Evolutionary conservation across 164 flowering plant species (phyloP).

Genomic region (Magnolia changhungtana): DNA sequence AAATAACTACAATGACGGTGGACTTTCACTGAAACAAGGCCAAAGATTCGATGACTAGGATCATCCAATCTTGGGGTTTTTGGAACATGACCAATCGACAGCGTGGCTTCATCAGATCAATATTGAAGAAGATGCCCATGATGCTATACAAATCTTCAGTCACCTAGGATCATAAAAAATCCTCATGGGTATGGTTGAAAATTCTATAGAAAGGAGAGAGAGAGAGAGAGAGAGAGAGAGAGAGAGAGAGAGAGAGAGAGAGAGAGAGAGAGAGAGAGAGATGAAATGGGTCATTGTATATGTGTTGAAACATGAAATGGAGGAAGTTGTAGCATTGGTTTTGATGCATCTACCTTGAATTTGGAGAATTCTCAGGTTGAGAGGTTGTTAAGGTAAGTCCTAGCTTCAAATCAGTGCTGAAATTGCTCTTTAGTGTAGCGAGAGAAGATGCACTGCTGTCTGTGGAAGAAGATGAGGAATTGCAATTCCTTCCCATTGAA

Average conservation of each 20-base stretch:
- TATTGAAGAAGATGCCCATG: background rate
- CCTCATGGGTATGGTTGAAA: background rate
- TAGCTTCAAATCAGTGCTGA: slow-evolving; percentile 54
- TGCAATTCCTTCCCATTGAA: slow-evolving; percentile 11
- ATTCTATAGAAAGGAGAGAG: background rate
- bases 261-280: too few species aligned
- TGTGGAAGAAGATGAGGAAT: slow-evolving; percentile 27
- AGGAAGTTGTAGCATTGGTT: background rate
- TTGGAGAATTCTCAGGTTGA: slow-evolving; percentile 9
- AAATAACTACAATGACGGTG: too few species aligned
- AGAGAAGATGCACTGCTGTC: slow-evolving; percentile 29
- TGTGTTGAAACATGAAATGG: background rate
- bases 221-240: background rate
- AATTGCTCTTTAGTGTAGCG: slow-evolving; percentile 9
- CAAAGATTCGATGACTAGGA: too few species aligned
- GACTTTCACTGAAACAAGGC: too few species aligned
- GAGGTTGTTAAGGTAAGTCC: slow-evolving; percentile 44
- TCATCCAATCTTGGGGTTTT: too few species aligned
- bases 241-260: too few species aligned
- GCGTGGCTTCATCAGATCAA: too few species aligned
- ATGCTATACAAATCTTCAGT: background rate
- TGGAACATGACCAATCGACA: too few species aligned
- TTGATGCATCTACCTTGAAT: slow-evolving; percentile 2
- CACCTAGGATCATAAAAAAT: too few species aligned
- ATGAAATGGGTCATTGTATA: background rate